Evolutionary conservation across 768 basidiomycete species (phyloP), one percentile per base, ranked within the genome.

Genomic region (Imleria badia): DNA sequence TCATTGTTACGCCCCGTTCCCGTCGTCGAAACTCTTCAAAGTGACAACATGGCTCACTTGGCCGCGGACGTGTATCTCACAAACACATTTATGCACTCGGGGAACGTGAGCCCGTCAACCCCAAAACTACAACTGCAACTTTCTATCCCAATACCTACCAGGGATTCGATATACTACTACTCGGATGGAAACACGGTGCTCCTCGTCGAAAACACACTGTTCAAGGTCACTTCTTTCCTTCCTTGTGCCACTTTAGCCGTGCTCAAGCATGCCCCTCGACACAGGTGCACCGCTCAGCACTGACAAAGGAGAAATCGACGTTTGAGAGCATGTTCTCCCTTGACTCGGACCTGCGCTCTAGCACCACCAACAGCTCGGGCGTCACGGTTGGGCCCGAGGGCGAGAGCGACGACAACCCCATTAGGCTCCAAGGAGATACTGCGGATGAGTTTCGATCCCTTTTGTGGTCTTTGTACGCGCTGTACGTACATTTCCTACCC

Each of bases 391-490:
- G 67, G 14, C 61, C 73, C 19, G 82, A 83, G 57, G 82, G 81
- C 3, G 69, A 70, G 51, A 74, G 72, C 61, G 82, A 83, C 66
- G 76, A 78, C 57, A 73, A 76, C 36, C 82, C 80, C 3, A 79
- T 82, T 35, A 63, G 70, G 30, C 70, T 83, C 33, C 75, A 73
- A 36, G 73, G 73, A 7, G 81, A 83, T 55, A 73, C 73, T 7
- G 75, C 73, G 22, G 76, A 77, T 41, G 77, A 80, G 45, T 81
- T 82, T 59, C 72, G 78, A 12, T 80, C 79, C 5, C 72, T 85
- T 36, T 66, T 83, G 34, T 83, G 81, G 80, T 75, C 77, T 4
- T 61, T 81, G 43, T 78, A 82, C 59, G 76, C 78, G 0, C 62
- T 75, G 82, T 84, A 69, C 64, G 81, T 75, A 46, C 45, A 46